Conservation (phyloP, 805 yeast genomes). For the Yamadazyma scolyti region DNA sequence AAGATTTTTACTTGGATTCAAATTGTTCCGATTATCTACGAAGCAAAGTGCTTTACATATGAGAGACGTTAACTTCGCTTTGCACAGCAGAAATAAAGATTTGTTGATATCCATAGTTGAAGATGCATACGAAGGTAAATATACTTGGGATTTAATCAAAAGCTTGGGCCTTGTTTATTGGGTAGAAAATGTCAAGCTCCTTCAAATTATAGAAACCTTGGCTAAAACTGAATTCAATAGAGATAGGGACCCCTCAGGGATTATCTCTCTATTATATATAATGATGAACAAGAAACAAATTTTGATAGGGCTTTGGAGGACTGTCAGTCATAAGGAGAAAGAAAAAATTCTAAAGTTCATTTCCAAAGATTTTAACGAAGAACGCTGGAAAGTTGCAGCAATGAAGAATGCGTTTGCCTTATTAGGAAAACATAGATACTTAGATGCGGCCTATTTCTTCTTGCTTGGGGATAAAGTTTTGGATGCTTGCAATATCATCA, state of each 20-base stretch:
- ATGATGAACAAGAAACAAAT: slow-evolving; percentile 77
- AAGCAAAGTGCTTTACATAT: slow-evolving; percentile 56
- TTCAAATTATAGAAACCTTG: slow-evolving; percentile 53
- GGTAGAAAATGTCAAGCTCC: slow-evolving; percentile 38
- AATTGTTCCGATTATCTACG: slow-evolving; percentile 50
- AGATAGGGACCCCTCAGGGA: slow-evolving; percentile 63
- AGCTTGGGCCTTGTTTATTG: slow-evolving; percentile 71
- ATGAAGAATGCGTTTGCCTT: slow-evolving; percentile 88
- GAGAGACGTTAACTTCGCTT: slow-evolving; percentile 86
- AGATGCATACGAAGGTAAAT: slow-evolving; percentile 35
- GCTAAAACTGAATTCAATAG: slow-evolving; percentile 70
- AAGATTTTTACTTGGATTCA: slow-evolving; percentile 67
- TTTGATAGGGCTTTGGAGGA: slow-evolving; percentile 79
- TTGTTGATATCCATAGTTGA: slow-evolving; percentile 51
- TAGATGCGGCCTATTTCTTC: slow-evolving; percentile 88
- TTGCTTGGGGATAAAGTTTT: slow-evolving; percentile 68
- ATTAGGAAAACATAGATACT: slow-evolving; percentile 79
- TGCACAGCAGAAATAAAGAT: slow-evolving; percentile 77
- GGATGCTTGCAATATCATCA: slow-evolving; percentile 75
- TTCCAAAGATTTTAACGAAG: slow-evolving; percentile 67
- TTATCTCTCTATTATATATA: slow-evolving; percentile 69
- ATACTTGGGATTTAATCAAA: slow-evolving; percentile 60
- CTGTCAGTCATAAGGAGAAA: slow-evolving; percentile 74
- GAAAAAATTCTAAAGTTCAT: slow-evolving; percentile 77
- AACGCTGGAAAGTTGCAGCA: slow-evolving; percentile 86